A percentile compares a stretch with the other conserved stretches of the same genome.
Evolutionary conservation across 305 asterid species (phyloP).

Genomic region (Striga hermonthica): DNA sequence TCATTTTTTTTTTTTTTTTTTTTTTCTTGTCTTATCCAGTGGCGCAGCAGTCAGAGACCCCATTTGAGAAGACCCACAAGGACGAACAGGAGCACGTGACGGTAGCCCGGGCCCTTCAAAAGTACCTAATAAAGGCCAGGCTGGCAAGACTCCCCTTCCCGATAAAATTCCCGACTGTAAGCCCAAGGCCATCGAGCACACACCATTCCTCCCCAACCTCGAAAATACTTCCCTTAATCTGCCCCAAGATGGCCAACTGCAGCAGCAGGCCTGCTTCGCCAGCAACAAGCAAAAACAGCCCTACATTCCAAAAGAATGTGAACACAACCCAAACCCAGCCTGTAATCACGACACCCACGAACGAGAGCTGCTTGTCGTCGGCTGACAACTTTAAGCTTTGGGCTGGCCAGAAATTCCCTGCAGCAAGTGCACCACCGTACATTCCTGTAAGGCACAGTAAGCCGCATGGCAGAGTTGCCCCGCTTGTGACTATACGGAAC

Average conservation of each 20-base stretch:
- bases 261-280: conserved; percentile 44
- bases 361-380: conserved; percentile 37
- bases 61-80: conserved; percentile 50
- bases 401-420: conserved; percentile 57
- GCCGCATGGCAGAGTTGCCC: conserved; percentile 67
- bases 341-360: conserved; percentile 26
- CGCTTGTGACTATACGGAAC: conserved; percentile 78
- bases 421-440: conserved; percentile 89
- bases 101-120: conserved; percentile 87
- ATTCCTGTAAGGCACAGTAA: conserved; percentile 72
- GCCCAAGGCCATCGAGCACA: conserved; percentile 48
- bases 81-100: conserved; percentile 96
- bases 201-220: conserved; percentile 67
- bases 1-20: not conserved
- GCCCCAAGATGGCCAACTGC: conserved; percentile 56
- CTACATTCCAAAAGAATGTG: conserved; percentile 36
- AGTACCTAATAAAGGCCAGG: conserved; percentile 64
- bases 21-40: conserved; percentile 46
- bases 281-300: conserved; percentile 30
- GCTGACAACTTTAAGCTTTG: conserved; percentile 34
- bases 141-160: conserved; percentile 63
- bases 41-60: conserved; percentile 66
- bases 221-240: conserved; percentile 80
- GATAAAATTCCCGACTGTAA: conserved; percentile 61
- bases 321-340: conserved; percentile 40